Percentiles rank a stretch among this genome's conserved stretches.
These are phyloP conservation scores for Claviceps digitariae DNA, from an alignment of 2,329 filamentous ascomycete species.

Conservation along the genomic window DNA sequence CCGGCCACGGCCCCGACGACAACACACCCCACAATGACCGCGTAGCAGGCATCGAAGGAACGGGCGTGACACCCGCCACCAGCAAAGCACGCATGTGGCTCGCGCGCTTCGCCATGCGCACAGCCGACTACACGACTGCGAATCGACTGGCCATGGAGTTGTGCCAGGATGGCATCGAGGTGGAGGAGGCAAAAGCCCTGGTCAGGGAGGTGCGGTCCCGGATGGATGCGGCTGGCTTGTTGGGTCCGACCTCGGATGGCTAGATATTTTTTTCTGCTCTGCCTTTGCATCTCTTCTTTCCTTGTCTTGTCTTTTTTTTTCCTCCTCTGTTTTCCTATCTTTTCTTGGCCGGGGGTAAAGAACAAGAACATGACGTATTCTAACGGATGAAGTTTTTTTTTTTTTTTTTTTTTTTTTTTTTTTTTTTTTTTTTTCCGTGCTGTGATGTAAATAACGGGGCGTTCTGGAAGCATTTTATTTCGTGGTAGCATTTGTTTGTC, in stretches of 20 bases:
- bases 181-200: slow-evolving; percentile 91
- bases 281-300: no score
- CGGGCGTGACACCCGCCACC: slow-evolving; percentile 81
- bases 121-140: slow-evolving; percentile 61
- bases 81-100: slow-evolving; percentile 92
- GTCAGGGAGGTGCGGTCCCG: slow-evolving; percentile 74
- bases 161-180: slow-evolving; percentile 89
- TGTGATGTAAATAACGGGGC: no score
- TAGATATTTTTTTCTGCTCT: background rate
- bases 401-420: no score
- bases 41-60: slow-evolving; percentile 33
- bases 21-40: slow-evolving; percentile 8
- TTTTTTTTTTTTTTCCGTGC: no score
- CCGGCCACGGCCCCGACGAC: slow-evolving; percentile 12
- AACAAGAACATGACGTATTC: no score
- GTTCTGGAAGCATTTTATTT: no score
- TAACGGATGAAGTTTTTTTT: no score
- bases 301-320: background rate
- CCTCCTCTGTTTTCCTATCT: background rate
- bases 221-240: slow-evolving; percentile 38
- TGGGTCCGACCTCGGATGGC: background rate
- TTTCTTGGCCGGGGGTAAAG: no score
- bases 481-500: no score
- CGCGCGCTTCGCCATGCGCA: slow-evolving; percentile 64
- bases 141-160: slow-evolving; percentile 77